Base-by-base conservation (phyloP, 257 asterid species). In the Rauvolfia tetraphylla region DNA sequence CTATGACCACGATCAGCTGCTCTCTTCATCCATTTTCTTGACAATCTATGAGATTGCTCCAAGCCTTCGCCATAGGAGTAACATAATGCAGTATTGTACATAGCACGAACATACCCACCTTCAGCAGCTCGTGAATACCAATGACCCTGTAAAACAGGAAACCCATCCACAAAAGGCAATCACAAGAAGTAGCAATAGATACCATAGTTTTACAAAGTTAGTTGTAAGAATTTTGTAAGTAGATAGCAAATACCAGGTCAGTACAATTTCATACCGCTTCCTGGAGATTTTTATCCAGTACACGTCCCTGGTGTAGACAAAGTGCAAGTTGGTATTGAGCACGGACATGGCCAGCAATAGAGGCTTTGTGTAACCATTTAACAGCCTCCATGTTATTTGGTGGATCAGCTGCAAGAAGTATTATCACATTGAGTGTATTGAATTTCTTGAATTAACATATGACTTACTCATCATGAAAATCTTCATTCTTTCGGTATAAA, bases 251-350 rank as follows among this genome's bases (percentile, higher is more conserved):
- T 38, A 71, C 14, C 23, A 49, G 57, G 58, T 44, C 36, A 62
- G 68, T 13, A 63, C 44, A 63, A 49, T 44, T 73, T 46, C 71
- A 75, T 88, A 92, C 99, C 85, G 96, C 96, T 87, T 87, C 92
- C 38, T 81, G 88, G 75, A 87, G 89, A 83, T 90, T 83, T 77
- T 79, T 86, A 71, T 78, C 75, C 39, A 79, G 74, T 29, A 91
- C 96, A 48, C 91, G 89, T 73, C 96, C 97, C 81, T 90, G 95
- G 79, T 91, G 99, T 58, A 90, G 79, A 85, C 97, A 93, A 48
- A 95, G 89, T 14, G 97, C 99, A 48, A 93, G 93, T 80, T 95
- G 97, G 88, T 93, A 95, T 48, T 93, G 99, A 75, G 97, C 97
- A 69, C 99, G 97, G 70, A 89, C 90, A 82, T 89, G 88, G 65